Evolutionary conservation across 495 filamentous ascomycete species (phyloP).

Genomic region (Penicillium angulare): DNA sequence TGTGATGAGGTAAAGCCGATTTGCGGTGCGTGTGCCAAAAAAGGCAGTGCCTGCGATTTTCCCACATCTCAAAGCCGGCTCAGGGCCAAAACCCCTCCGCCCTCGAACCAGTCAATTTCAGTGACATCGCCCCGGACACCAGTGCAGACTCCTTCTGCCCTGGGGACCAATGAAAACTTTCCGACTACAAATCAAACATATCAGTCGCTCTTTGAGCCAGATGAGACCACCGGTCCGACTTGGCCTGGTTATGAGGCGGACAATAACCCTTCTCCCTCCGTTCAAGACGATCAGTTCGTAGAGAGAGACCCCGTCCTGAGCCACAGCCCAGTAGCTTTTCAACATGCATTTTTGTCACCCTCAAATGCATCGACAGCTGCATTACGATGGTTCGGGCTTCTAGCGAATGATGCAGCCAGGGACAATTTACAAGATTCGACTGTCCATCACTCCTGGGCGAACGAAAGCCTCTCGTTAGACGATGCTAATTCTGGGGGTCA

Average conservation of each 20-base stretch:
- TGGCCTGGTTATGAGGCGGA: not conserved
- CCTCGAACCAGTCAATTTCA: not conserved
- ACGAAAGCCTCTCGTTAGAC: slow-evolving; percentile 6
- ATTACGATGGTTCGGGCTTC: slow-evolving; percentile 15
- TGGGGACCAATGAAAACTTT: not conserved
- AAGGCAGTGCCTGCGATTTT: slow-evolving; percentile 4
- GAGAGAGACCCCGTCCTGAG: not conserved
- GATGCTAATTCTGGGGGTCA: not conserved
- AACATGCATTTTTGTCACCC: slow-evolving; percentile 1
- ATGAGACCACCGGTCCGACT: not conserved
- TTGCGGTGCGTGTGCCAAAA: slow-evolving; percentile 13
- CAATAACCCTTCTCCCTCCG: not conserved
- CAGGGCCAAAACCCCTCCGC: not conserved
- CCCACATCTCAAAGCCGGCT: not conserved
- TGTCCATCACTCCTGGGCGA: not conserved
- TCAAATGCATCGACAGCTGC: slow-evolving; percentile 9
- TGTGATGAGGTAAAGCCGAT: slow-evolving; percentile 19
- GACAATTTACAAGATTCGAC: slow-evolving; percentile 6
- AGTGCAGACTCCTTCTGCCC: not conserved
- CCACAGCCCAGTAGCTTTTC: not conserved
- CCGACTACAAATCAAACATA: not conserved
- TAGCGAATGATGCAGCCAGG: slow-evolving; percentile 12
- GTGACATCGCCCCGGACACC: not conserved
- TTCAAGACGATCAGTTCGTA: not conserved
- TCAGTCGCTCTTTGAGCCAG: not conserved